Percentiles rank a stretch among this genome's conserved stretches.
These are phyloP conservation scores for Blastobotrys indianensis DNA, from an alignment of 1,139 yeast genomes.

Conservation along the genomic window DNA sequence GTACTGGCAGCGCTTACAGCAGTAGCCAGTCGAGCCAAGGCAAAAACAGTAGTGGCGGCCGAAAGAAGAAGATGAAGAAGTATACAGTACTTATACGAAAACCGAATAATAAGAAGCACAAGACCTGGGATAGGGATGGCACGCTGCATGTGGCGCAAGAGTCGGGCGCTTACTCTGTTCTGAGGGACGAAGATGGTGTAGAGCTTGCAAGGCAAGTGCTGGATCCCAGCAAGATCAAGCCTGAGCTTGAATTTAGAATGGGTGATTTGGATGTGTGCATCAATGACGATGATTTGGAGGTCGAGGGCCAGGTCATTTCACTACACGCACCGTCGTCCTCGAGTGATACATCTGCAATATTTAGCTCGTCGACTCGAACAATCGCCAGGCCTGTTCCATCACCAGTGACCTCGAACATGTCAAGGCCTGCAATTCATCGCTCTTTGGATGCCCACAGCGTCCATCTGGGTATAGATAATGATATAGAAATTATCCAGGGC, in stretches of 20 bases:
- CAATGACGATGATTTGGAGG: conserved; percentile 7
- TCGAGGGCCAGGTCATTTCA: neutral
- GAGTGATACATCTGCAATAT: too few species aligned
- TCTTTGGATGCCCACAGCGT: too few species aligned
- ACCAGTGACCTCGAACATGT: too few species aligned
- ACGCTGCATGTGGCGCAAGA: conserved; percentile 34
- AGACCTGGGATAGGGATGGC: conserved; percentile 97
- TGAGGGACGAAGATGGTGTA: conserved; percentile 12
- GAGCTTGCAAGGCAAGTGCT: conserved; percentile 18
- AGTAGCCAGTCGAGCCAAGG: too few species aligned
- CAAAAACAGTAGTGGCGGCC: too few species aligned
- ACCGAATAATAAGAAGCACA: conserved; percentile 56
- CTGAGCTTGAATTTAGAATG: conserved; percentile 4
- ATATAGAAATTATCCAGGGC: neutral
- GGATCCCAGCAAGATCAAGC: conserved; percentile 3
- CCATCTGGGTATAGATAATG: neutral
- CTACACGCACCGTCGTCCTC: too few species aligned
- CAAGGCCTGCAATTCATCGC: neutral
- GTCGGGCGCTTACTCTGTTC: conserved; percentile 20
- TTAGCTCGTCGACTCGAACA: too few species aligned
- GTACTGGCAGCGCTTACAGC: neutral
- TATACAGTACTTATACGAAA: conserved; percentile 7
- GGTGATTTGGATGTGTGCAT: conserved; percentile 8
- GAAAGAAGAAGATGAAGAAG: neutral
- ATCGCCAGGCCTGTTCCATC: too few species aligned